Evolutionary conservation across 768 basidiomycete genomes (phyloP).

Genomic region (Podaxis pistillaris): DNA sequence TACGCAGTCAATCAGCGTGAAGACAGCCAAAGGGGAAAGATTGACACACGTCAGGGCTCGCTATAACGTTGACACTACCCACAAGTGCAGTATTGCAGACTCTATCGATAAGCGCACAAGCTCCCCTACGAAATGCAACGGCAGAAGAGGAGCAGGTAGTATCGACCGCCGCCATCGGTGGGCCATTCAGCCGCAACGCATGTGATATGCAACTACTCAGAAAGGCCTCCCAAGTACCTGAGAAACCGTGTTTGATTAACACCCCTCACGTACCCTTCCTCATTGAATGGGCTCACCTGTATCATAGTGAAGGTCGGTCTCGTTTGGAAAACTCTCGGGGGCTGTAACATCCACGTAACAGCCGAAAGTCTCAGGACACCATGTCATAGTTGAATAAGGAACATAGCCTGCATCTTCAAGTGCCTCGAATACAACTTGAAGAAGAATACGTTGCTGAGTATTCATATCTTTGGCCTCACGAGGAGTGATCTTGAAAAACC

Average conservation of each 20-base stretch:
- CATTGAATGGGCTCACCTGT: constrained; percentile 45
- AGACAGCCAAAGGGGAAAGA: neutral
- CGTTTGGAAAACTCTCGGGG: constrained; percentile 59
- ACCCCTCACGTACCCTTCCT: neutral
- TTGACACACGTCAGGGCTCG: constrained; percentile 64
- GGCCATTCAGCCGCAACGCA: constrained; percentile 64
- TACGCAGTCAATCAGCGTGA: neutral
- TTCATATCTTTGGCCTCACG: constrained; percentile 76
- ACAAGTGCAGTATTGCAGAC: constrained; percentile 72
- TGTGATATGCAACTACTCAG: constrained; percentile 72
- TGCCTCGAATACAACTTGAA: constrained; percentile 66
- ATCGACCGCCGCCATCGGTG: constrained; percentile 69
- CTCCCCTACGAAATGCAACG: constrained; percentile 67
- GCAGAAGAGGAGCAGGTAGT: constrained; percentile 75
- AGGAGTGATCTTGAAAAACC: constrained; percentile 72
- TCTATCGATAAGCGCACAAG: constrained; percentile 55
- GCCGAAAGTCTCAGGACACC: constrained; percentile 53
- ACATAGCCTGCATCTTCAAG: constrained; percentile 72
- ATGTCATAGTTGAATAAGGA: constrained; percentile 52
- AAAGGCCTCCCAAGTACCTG: constrained; percentile 69
- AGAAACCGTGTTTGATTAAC: neutral
- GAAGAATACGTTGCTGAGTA: constrained; percentile 71
- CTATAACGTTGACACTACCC: constrained; percentile 71
- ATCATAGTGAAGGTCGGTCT: constrained; percentile 70
- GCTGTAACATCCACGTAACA: constrained; percentile 71